These are phyloP conservation scores for Heracleum sosnowskyi DNA, from an alignment of 129 eudicot genomes.

Conservation along the genomic window DNA sequence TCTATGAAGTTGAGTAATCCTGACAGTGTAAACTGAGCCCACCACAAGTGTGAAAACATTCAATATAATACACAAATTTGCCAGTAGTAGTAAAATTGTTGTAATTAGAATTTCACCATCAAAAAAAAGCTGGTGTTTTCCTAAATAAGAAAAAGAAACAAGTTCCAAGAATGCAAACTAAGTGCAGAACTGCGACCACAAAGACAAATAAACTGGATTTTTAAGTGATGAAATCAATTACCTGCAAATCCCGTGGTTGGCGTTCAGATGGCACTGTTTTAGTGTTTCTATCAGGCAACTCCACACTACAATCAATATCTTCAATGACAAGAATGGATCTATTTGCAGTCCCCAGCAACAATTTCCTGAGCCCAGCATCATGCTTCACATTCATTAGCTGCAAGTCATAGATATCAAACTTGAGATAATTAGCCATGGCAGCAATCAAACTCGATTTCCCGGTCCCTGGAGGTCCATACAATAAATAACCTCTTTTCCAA, in stretches of 20 bases:
- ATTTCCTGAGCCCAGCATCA: slow-evolving; percentile 44
- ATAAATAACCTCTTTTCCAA: slow-evolving; percentile 51
- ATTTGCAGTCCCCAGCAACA: slow-evolving; percentile 53
- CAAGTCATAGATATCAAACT: slow-evolving; percentile 55
- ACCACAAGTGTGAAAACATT: too few relatives aligned
- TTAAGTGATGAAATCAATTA: too few relatives aligned
- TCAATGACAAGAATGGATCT: slow-evolving; percentile 66
- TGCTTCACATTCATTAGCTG: slow-evolving; percentile 39
- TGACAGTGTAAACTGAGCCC: slow-evolving; percentile 18
- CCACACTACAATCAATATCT: slow-evolving; percentile 63
- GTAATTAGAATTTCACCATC: too few relatives aligned
- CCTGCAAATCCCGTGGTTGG: background rate
- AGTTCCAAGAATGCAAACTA: background rate
- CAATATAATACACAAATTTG: too few relatives aligned
- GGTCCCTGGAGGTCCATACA: slow-evolving; percentile 46
- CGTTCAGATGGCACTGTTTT: background rate
- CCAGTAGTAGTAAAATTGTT: too few relatives aligned
- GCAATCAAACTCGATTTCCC: slow-evolving; percentile 47
- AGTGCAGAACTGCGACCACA: too few relatives aligned
- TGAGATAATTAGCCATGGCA: slow-evolving; percentile 43
- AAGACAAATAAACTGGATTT: too few relatives aligned
- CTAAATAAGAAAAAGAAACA: too few relatives aligned
- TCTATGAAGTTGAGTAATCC: slow-evolving; percentile 32
- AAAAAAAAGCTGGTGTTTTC: too few relatives aligned
- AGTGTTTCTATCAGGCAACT: slow-evolving; percentile 31